Base-by-base conservation (phyloP, 257 asterid species). In the Nicotiana tabacum region DNA sequence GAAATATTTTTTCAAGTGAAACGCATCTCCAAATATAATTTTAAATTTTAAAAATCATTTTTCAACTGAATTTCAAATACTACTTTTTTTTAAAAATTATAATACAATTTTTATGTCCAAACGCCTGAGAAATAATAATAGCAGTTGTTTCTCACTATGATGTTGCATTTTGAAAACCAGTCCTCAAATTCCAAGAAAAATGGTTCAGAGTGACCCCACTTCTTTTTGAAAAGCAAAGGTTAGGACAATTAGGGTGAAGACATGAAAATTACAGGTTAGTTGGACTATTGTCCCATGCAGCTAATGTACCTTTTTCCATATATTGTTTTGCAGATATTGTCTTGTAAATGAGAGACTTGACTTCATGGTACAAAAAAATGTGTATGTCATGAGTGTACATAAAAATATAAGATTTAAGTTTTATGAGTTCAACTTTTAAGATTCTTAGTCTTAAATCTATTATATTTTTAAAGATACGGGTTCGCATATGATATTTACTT, bases 271-370 rank as follows among this genome's bases (percentile, higher is more conserved):
- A 56, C 64, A 21, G 81, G 43, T 6, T 78, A 83, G 57, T 92
- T 88, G 92, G 93, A 86, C 78, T 39, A 80, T 15, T 86, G 83
- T 9, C 92, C 94, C 89, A 82, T 85, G 61, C 85, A 82, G 24
- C 48, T 66, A 58, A 66, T 46, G 81, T 61, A 82, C 77, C 87
- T 51, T 76, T 88, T 86, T 85, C 77, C 86, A 80, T 85, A 80
- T 83, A 87, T 88, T 83, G 66, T 81, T 72, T 80, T 72, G 65
- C 77, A 91, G 92, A 91, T 90, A 82, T 76, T 90, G 95, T 93
- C 92, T 82, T 86, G 82, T 84, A 89, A 89, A 89, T 86, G 72
- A 79, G 86, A 62, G 87, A 82, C 90, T 88, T 81, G 85, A 66
- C 78, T 85, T 86, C 88, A 89, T 89, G 90, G 90, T 87, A 87